Conservation (phyloP, 805 yeast species). For the Millerozyma miso region DNA sequence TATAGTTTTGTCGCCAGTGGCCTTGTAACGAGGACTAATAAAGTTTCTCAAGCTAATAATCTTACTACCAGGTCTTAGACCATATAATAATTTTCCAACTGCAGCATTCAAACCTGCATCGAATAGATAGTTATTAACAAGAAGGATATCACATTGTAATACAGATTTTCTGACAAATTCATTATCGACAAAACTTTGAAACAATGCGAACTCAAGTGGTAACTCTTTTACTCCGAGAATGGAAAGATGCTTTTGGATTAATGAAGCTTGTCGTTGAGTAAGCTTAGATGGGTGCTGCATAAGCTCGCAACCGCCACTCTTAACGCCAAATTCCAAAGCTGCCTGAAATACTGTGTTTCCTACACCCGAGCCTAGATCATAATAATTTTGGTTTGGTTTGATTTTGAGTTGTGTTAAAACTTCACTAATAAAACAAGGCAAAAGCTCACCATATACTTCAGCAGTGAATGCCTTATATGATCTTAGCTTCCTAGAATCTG, state of each 20-base stretch:
- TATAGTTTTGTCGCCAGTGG: constrained; percentile 51
- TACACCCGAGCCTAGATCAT: constrained; percentile 92
- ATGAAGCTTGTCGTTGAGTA: constrained; percentile 56
- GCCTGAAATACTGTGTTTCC: constrained; percentile 91
- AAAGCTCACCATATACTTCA: constrained; percentile 84
- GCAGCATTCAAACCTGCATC: constrained; percentile 67
- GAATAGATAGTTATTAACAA: constrained; percentile 81
- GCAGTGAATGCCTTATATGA: constrained; percentile 84
- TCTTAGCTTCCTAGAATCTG: constrained; percentile 58
- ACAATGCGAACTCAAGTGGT: constrained; percentile 51
- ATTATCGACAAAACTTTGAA: constrained; percentile 70
- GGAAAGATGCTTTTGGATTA: constrained; percentile 53
- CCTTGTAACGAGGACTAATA: constrained; percentile 69
- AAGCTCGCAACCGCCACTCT: constrained; percentile 84
- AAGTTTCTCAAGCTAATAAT: constrained; percentile 77
- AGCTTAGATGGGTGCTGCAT: constrained; percentile 77
- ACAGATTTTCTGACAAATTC: constrained; percentile 50
- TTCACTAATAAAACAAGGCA: constrained; percentile 71
- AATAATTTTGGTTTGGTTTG: constrained; percentile 52
- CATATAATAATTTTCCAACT: constrained; percentile 61
- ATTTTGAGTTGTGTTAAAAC: constrained; percentile 58
- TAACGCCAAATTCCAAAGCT: constrained; percentile 77
- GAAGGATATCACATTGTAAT: constrained; percentile 61
- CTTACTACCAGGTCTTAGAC: constrained; percentile 67
- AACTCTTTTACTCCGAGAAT: constrained; percentile 65